These are phyloP conservation scores for Beauveria brongniartii DNA, from an alignment of 2,329 filamentous ascomycete genomes.

Conservation along the genomic window DNA sequence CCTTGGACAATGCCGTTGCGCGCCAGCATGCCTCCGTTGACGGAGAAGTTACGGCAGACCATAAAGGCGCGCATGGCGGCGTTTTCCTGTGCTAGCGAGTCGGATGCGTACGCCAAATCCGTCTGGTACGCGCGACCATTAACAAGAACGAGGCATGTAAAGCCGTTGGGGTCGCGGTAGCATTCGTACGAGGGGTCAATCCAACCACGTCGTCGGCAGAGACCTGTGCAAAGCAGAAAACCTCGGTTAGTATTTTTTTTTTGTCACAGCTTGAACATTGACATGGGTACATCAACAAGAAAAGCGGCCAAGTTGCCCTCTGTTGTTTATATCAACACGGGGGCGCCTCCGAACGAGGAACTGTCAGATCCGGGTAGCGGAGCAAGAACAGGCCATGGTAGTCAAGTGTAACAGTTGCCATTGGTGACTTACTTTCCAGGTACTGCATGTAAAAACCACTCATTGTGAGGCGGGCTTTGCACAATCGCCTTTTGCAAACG, in stretches of 20 bases:
- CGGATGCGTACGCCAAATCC: constrained; percentile 74
- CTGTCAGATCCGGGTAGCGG: neutral
- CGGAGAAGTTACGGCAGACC: constrained; percentile 95
- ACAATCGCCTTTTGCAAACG: constrained; percentile 3
- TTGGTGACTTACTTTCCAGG: constrained; percentile 58
- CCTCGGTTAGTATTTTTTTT: neutral
- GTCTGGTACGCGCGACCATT: constrained; percentile 97
- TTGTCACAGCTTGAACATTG: neutral
- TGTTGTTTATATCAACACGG: neutral
- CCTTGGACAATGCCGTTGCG: constrained; percentile 62
- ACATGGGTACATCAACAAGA: too few relatives aligned
- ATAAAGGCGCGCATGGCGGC: constrained; percentile 94
- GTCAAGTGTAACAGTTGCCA: constrained; percentile 16
- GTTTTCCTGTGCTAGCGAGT: constrained; percentile 79
- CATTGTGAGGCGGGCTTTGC: constrained; percentile 33
- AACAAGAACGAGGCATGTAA: constrained; percentile 83
- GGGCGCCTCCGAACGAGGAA: neutral
- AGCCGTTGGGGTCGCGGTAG: constrained; percentile 65
- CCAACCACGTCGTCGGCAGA: constrained; percentile 93
- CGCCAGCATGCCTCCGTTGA: constrained; percentile 86
- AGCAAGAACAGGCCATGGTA: constrained; percentile 48
- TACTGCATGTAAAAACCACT: constrained; percentile 65
- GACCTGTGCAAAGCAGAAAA: constrained; percentile 46
- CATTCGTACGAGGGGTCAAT: constrained; percentile 82
- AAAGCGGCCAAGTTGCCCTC: too few relatives aligned